A percentile compares a stretch with the other conserved stretches of the same genome.
phyloP scores from a whole-genome alignment of 306 rosid genomes.

The Glycyrrhiza uralensis region DNA sequence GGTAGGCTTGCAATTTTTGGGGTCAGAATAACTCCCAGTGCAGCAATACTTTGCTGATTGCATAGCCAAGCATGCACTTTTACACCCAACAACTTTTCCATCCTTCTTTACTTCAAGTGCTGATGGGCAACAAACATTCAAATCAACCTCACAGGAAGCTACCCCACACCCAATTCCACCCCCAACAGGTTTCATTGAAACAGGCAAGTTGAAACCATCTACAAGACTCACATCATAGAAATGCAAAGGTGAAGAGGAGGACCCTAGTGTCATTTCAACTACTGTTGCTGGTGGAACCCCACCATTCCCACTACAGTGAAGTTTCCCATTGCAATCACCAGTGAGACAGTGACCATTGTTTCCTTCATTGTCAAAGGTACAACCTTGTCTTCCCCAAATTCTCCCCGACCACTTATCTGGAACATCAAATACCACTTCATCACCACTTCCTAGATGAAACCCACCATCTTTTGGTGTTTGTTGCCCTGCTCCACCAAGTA shows the following conservation, averaged over 20 bases:
- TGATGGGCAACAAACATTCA: slow-evolving; percentile 90
- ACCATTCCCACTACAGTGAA: slow-evolving; percentile 58
- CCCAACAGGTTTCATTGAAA: slow-evolving; percentile 86
- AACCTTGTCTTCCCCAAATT: slow-evolving; percentile 95
- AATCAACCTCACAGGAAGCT: slow-evolving; percentile 86
- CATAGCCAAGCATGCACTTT: slow-evolving; percentile 97
- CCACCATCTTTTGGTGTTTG: slow-evolving; percentile 79
- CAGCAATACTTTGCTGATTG: slow-evolving; percentile 93
- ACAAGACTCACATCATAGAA: slow-evolving; percentile 91
- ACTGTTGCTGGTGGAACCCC: slow-evolving; percentile 90
- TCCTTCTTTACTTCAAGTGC: slow-evolving; percentile 74
- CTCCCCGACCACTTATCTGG: slow-evolving; percentile 91
- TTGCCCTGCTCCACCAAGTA: slow-evolving; percentile 77
- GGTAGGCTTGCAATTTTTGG: slow-evolving; percentile 81
- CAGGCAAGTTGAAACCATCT: slow-evolving; percentile 93
- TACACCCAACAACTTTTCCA: slow-evolving; percentile 82
- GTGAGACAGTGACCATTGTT: slow-evolving; percentile 71
- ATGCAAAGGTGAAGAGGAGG: slow-evolving; percentile 83
- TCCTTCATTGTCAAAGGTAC: slow-evolving; percentile 58
- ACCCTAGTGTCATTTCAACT: slow-evolving; percentile 90
- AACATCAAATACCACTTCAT: slow-evolving; percentile 61
- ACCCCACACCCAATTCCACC: slow-evolving; percentile 92
- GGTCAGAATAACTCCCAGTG: slow-evolving; percentile 77
- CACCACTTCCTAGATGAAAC: slow-evolving; percentile 73
- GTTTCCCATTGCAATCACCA: slow-evolving; percentile 68